Evolutionary conservation across 176 grass and related monocot genomes (phyloP), one percentile per base, ranked within the genome.

Genomic region (Canna indica): DNA sequence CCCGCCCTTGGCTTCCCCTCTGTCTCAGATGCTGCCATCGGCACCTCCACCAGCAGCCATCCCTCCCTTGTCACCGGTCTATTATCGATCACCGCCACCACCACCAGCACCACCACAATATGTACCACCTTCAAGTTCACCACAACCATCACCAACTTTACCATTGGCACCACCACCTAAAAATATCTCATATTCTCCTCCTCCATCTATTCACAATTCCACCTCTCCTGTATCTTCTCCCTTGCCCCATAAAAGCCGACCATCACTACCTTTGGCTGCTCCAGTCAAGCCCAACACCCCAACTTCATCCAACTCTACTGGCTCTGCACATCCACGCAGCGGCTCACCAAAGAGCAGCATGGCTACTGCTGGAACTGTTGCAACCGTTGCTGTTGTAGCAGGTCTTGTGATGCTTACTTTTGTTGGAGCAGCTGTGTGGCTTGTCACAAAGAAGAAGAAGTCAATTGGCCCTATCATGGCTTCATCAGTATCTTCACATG

Each of bases 371-470:
- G 81, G 47, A 46, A 72, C 69, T 7, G 81, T 66, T 27, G 75
- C 75, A 12, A 72, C 81, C 9, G 54, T 78, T 39, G 75, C 77
- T 0, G 81, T 78, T 15, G 75, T 83, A 11, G 59, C 81, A 5
- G 81, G 81, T 9, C 14, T 83, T 0, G 75, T 83, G 36, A 78
- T 77, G 15, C 75, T 83, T 64, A 42, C 67, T 34, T 83, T 83
- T 67, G 69, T 83, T n/a, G 81, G 75, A 52, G 81, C 81, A 0
- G 75, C 81, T 29, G 64, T 78, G 64, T 78, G 84, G 28, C 80
- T 91, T 69, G 87, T 88, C 66, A 85, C 83, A 75, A 82, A 88
- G 78, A 73, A 82, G 32, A 72, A 77, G 66, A 75, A 81, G 67
- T 54, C 76, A 57, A 65, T 81, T 33, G 75, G 20, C 31, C 70